These are phyloP conservation scores for Lasiosphaeria ovina DNA, from an alignment of 495 filamentous ascomycete genomes.

Conservation along the genomic window DNA sequence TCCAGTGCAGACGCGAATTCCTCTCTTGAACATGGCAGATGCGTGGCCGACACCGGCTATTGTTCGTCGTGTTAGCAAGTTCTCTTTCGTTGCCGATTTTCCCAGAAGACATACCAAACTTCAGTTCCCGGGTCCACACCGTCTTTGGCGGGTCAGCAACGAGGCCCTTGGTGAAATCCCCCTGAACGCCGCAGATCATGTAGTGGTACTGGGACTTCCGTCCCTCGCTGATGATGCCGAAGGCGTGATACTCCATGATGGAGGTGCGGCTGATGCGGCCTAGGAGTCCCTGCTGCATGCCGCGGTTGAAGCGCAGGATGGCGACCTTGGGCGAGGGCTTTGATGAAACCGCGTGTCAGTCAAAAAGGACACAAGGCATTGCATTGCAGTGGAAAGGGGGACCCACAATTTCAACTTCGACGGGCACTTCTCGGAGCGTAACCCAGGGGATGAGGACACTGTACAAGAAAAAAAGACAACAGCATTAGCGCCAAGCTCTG, in stretches of 20 bases:
- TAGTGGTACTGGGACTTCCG: conserved; percentile 39
- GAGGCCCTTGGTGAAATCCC: conserved; percentile 42
- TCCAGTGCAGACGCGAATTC: conserved; percentile 45
- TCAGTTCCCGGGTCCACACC: conserved; percentile 46
- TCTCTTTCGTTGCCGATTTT: not conserved
- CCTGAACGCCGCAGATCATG: conserved; percentile 48
- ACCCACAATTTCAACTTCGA: conserved; percentile 43
- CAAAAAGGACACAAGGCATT: no score
- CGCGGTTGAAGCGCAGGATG: conserved; percentile 40
- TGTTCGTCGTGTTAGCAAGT: conserved; percentile 17
- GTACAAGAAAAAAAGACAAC: not conserved
- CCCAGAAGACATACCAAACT: conserved; percentile 37
- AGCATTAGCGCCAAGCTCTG: not conserved
- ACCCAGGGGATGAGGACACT: conserved; percentile 45
- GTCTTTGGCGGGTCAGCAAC: conserved; percentile 41
- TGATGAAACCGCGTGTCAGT: conserved; percentile 16
- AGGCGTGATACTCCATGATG: conserved; percentile 49
- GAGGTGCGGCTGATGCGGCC: conserved; percentile 45
- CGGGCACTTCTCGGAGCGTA: conserved; percentile 43
- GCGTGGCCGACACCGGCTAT: conserved; percentile 45
- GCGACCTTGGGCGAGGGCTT: conserved; percentile 45
- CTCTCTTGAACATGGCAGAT: conserved; percentile 47
- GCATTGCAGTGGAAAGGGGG: not conserved
- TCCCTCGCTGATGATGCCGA: conserved; percentile 46
- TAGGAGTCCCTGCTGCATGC: conserved; percentile 49